These are phyloP conservation scores for Suillus clintonianus DNA, from an alignment of 768 basidiomycete genomes.

Conservation along the genomic window DNA sequence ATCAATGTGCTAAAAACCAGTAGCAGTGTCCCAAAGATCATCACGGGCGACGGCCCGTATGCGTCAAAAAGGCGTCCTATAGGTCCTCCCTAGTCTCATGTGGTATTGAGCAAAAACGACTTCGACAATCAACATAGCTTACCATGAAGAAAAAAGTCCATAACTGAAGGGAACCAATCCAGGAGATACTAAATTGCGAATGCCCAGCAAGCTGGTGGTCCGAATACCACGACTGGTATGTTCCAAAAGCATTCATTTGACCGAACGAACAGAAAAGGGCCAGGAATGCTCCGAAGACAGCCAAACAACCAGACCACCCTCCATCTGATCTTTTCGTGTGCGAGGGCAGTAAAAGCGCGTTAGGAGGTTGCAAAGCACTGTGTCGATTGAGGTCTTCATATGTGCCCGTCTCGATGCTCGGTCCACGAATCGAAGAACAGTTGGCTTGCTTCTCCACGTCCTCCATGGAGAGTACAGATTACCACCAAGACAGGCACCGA, in stretches of 20 bases:
- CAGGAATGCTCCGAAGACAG: slow-evolving; percentile 65
- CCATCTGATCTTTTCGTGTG: slow-evolving; percentile 22
- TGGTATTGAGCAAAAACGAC: slow-evolving; percentile 4
- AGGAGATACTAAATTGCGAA: slow-evolving; percentile 60
- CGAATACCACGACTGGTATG: slow-evolving; percentile 69
- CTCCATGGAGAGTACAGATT: slow-evolving; percentile 17
- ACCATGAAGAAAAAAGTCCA: slow-evolving; percentile 74
- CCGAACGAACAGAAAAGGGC: slow-evolving; percentile 73
- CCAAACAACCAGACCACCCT: slow-evolving; percentile 41
- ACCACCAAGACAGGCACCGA: slow-evolving; percentile 10
- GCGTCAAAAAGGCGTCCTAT: slow-evolving; percentile 62
- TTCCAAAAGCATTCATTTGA: slow-evolving; percentile 71
- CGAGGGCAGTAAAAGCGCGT: slow-evolving; percentile 15
- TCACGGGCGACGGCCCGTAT: slow-evolving; percentile 57
- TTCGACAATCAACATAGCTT: slow-evolving; percentile 20
- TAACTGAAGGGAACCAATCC: slow-evolving; percentile 71
- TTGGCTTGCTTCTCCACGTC: slow-evolving; percentile 31
- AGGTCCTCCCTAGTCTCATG: slow-evolving; percentile 50
- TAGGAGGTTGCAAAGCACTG: slow-evolving; percentile 25
- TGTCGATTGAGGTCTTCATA: slow-evolving; percentile 19
- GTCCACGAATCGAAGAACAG: slow-evolving; percentile 15
- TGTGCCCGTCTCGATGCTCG: slow-evolving; percentile 23
- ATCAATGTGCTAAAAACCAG: slow-evolving; percentile 55
- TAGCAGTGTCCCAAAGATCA: slow-evolving; percentile 51
- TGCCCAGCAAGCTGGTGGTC: slow-evolving; percentile 54